Evolutionary conservation across 768 basidiomycete species (phyloP).

Genomic region (Rhodotorula paludigena): DNA sequence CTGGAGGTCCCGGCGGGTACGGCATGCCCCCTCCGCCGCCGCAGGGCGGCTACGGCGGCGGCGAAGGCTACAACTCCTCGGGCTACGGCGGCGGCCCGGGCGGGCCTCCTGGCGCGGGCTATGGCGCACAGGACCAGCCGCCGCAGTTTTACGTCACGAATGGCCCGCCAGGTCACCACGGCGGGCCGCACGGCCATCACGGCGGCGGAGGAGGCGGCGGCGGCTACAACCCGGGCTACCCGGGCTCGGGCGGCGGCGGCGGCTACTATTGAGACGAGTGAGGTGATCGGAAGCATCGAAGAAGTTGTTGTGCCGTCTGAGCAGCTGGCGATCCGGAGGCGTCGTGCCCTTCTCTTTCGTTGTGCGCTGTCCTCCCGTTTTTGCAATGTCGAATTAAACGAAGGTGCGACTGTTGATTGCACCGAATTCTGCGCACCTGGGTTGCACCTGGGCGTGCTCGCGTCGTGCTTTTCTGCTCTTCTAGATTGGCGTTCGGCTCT

Average conservation of each 20-base stretch:
- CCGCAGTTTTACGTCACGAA: background rate
- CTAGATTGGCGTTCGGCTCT: too few species aligned
- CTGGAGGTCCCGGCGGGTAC: background rate
- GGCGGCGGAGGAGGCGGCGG: background rate
- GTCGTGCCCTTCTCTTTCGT: too few species aligned
- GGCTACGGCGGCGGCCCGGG: background rate
- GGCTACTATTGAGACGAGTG: background rate
- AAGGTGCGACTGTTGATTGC: too few species aligned
- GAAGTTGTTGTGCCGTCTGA: too few species aligned
- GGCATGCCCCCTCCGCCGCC: background rate
- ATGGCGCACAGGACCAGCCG: background rate
- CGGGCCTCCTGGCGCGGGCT: background rate
- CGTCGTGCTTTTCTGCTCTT: too few species aligned
- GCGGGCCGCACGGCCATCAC: background rate
- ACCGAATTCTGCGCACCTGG: too few species aligned
- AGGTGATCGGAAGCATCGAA: too few species aligned
- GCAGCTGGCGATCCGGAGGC: background rate
- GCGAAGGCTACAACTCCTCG: background rate
- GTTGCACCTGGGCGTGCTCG: too few species aligned
- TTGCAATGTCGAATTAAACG: too few species aligned
- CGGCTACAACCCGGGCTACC: slow-evolving; percentile 2
- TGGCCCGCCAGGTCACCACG: background rate
- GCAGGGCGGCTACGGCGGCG: background rate
- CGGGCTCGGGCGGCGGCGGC: background rate
- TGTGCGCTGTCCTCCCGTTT: too few species aligned